These are phyloP conservation scores for Stachybotrys chlorohalonatus DNA, from an alignment of 2,329 filamentous ascomycete species.

Conservation along the genomic window DNA sequence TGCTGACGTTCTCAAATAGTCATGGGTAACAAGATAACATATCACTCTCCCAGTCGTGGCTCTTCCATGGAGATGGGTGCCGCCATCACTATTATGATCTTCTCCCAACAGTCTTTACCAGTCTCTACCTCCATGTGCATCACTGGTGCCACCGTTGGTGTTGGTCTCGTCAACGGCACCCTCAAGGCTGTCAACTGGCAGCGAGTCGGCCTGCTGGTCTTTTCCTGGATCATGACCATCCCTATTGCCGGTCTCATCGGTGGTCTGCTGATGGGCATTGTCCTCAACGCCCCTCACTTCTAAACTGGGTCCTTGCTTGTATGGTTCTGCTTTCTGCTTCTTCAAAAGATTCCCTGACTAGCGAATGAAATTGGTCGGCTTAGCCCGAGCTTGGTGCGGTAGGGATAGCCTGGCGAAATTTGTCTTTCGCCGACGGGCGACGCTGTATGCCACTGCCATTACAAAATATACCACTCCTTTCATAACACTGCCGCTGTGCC, in stretches of 20 bases:
- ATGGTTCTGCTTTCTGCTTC: neutral
- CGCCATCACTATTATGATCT: constrained; percentile 63
- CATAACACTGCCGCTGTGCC: neutral
- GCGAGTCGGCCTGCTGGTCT: constrained; percentile 53
- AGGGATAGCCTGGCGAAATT: neutral
- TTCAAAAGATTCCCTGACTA: neutral
- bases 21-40: constrained; percentile 72
- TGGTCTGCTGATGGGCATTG: constrained; percentile 23
- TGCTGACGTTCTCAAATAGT: constrained; percentile 28
- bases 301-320: neutral
- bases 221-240: constrained; percentile 44
- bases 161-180: constrained; percentile 64
- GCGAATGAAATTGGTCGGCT: neutral
- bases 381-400: neutral
- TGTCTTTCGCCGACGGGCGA: neutral
- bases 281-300: constrained; percentile 24
- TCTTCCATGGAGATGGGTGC: constrained; percentile 72
- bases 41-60: constrained; percentile 44
- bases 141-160: constrained; percentile 65
- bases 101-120: constrained; percentile 62
- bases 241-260: constrained; percentile 26
- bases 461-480: too few relatives aligned
- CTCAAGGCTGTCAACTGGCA: constrained; percentile 65
- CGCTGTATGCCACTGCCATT: too few relatives aligned
- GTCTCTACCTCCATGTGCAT: constrained; percentile 72